phyloP scores from a whole-genome alignment of 768 basidiomycete species.

The Crepidotus variabilis region DNA sequence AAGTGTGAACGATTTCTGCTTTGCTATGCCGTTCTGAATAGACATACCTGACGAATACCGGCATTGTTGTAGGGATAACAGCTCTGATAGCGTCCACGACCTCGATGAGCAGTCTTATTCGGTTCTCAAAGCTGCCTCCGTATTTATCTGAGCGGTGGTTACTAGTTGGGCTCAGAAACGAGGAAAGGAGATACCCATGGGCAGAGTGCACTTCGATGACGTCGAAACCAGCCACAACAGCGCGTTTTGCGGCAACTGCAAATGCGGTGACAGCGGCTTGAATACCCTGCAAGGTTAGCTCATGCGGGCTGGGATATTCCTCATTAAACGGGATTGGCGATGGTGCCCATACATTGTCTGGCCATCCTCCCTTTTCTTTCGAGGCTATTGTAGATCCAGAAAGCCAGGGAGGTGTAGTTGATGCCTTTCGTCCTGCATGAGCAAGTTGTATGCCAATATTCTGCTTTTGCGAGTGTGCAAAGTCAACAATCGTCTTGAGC shows the following conservation, averaged over 20 bases:
- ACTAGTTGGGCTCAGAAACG: constrained; percentile 55
- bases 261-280: constrained; percentile 54
- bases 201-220: constrained; percentile 62
- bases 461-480: constrained; percentile 68
- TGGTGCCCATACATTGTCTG: constrained; percentile 53
- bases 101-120: constrained; percentile 57
- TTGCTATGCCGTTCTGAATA: neutral
- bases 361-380: constrained; percentile 44
- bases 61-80: constrained; percentile 56
- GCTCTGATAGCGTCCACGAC: constrained; percentile 61
- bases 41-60: constrained; percentile 65
- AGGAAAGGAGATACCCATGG: constrained; percentile 56
- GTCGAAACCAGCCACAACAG: constrained; percentile 58
- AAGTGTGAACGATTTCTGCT: neutral
- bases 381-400: constrained; percentile 23
- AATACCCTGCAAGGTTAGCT: constrained; percentile 54
- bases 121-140: constrained; percentile 70
- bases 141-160: constrained; percentile 69
- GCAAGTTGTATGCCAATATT: constrained; percentile 73
- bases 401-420: constrained; percentile 61
- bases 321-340: constrained; percentile 43
- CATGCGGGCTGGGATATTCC: constrained; percentile 49
- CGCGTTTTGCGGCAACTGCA: constrained; percentile 44
- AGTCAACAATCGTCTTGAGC: constrained; percentile 51
- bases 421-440: constrained; percentile 77